Conservation (phyloP, 768 basidiomycete genomes). For the Termitomyces sp. region DNA sequence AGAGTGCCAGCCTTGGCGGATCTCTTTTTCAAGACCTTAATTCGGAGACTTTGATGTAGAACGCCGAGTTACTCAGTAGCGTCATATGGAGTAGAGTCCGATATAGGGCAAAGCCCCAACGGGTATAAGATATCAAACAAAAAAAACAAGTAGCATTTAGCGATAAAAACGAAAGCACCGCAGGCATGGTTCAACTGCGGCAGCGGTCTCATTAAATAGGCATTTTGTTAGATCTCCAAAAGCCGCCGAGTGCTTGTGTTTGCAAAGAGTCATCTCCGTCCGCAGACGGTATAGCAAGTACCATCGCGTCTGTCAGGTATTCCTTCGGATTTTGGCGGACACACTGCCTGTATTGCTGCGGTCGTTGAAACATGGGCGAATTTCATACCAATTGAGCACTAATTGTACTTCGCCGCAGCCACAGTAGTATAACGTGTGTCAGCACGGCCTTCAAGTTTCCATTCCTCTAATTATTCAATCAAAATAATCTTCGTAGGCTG, state of each 20-base stretch:
- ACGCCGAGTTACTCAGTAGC: background rate
- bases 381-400: background rate
- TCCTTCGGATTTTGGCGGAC: background rate
- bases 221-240: background rate
- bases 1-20: background rate
- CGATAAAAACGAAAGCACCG: background rate
- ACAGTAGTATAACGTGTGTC: background rate
- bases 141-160: background rate
- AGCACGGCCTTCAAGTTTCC: background rate
- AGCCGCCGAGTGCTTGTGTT: background rate
- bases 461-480: background rate
- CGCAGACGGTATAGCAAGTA: background rate
- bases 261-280: background rate
- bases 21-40: background rate
- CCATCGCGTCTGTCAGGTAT: background rate
- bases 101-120: background rate
- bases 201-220: background rate
- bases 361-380: background rate
- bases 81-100: background rate
- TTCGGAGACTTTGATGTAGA: background rate
- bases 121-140: background rate
- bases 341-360: background rate
- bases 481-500: background rate
- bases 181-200: background rate
- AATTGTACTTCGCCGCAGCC: background rate